A percentile compares a stretch with the other conserved stretches of the same genome.
phyloP scores from a whole-genome alignment of 371 early-diverging fungal genomes.

The Mucor racemosus region DNA sequence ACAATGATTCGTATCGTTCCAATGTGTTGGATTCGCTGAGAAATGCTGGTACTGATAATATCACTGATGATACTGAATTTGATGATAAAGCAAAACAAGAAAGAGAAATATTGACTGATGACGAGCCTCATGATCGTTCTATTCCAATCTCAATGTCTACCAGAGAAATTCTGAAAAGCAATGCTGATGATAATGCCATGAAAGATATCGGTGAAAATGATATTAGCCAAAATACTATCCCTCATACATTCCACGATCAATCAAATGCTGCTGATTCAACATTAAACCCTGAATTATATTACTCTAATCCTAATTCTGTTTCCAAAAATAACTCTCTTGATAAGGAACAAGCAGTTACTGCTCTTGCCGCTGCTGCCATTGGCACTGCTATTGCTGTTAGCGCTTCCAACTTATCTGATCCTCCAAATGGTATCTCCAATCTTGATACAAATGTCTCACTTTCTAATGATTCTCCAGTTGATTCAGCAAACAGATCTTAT shows the following conservation, averaged over 20 bases:
- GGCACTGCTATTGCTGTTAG: not conserved
- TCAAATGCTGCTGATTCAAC: not conserved
- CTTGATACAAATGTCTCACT: not conserved
- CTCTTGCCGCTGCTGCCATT: not conserved
- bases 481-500: not conserved
- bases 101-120: not conserved
- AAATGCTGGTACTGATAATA: not conserved
- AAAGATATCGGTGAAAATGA: not conserved
- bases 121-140: not conserved
- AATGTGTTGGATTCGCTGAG: conserved; percentile 5
- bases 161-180: not conserved
- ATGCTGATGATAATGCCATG: not conserved
- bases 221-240: not conserved
- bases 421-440: not conserved
- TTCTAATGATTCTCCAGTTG: not conserved
- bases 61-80: not conserved
- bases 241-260: not conserved
- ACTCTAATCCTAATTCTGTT: not conserved
- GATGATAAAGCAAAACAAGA: not conserved
- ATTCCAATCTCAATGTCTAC: not conserved
- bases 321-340: no score
- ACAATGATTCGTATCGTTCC: not conserved
- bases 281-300: not conserved
- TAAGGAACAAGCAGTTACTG: not conserved
- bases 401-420: not conserved